Evolutionary conservation across 1,139 yeast species (phyloP).

Genomic region (Entelexis paramagnoliae): DNA sequence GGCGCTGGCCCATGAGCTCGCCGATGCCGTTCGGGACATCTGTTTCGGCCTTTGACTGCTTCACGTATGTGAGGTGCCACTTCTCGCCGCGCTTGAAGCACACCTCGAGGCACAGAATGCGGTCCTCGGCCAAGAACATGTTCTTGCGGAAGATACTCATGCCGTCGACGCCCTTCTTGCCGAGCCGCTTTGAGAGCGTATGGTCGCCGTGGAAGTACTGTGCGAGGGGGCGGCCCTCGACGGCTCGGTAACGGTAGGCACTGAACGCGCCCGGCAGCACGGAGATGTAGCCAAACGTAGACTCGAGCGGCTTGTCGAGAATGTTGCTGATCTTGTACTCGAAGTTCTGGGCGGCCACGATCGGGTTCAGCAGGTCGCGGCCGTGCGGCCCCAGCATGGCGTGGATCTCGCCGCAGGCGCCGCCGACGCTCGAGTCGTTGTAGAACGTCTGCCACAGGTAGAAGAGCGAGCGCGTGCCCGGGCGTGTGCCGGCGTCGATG

Average conservation of each 20-base stretch:
- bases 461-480: constrained; percentile 68
- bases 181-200: constrained; percentile 37
- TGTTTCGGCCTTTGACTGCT: constrained; percentile 86
- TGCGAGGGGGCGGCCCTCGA: constrained; percentile 70
- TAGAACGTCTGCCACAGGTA: constrained; percentile 87
- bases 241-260: constrained; percentile 74
- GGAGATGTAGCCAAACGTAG: constrained; percentile 76
- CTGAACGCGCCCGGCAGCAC: constrained; percentile 92
- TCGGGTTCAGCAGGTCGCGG: constrained; percentile 51
- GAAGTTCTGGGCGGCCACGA: constrained; percentile 86
- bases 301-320: constrained; percentile 82
- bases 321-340: constrained; percentile 90
- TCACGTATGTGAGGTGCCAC: constrained; percentile 83
- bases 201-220: constrained; percentile 92
- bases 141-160: constrained; percentile 74
- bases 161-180: constrained; percentile 40
- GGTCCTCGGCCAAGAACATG: constrained; percentile 92
- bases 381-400: constrained; percentile 70
- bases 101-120: constrained; percentile 87
- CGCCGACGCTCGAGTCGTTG: constrained; percentile 76
- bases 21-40: constrained; percentile 87
- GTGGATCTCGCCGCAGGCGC: constrained; percentile 89
- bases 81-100: constrained; percentile 67
- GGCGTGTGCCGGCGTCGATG: constrained; percentile 92
- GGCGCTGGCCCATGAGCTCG: constrained; percentile 80